Percentiles rank a stretch among this genome's conserved stretches.
phyloP scores from a whole-genome alignment of 2,329 filamentous ascomycete species.

The Aspergillus nomiae region DNA sequence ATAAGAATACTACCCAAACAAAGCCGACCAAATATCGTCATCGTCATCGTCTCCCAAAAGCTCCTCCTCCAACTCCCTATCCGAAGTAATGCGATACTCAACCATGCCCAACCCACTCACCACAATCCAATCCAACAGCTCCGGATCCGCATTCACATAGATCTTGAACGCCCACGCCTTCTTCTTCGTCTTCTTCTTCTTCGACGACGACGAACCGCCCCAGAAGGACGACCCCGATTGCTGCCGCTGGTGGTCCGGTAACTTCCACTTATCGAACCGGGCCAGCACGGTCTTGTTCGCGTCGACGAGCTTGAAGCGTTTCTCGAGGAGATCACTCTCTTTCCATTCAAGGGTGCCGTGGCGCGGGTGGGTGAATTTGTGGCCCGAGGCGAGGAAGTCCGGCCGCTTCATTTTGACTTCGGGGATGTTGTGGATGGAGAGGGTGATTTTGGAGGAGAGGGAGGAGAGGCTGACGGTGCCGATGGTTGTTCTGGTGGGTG shows the following conservation, averaged over 20 bases:
- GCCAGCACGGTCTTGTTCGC: background rate
- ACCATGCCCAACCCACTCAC: background rate
- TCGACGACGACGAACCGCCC: background rate
- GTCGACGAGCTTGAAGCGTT: background rate
- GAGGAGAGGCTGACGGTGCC: background rate
- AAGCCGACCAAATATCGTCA: background rate
- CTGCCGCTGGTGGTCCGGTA: background rate
- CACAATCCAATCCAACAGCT: background rate
- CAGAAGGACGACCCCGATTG: background rate
- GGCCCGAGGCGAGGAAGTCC: background rate
- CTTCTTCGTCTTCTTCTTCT: background rate
- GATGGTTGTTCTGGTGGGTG: background rate
- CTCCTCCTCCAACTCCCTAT: conserved; percentile 3
- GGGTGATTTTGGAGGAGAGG: background rate
- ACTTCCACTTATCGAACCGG: background rate
- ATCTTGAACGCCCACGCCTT: background rate
- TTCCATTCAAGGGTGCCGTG: background rate
- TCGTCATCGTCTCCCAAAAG: background rate
- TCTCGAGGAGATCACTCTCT: background rate
- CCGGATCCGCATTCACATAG: background rate
- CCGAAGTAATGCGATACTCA: background rate
- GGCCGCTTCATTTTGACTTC: background rate
- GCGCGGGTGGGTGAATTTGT: background rate
- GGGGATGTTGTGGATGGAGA: background rate
- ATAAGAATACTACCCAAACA: background rate